Evolutionary conservation across 2,329 filamentous ascomycete genomes (phyloP), one percentile per base, ranked within the genome.

Genomic region (Septoria petroselini): DNA sequence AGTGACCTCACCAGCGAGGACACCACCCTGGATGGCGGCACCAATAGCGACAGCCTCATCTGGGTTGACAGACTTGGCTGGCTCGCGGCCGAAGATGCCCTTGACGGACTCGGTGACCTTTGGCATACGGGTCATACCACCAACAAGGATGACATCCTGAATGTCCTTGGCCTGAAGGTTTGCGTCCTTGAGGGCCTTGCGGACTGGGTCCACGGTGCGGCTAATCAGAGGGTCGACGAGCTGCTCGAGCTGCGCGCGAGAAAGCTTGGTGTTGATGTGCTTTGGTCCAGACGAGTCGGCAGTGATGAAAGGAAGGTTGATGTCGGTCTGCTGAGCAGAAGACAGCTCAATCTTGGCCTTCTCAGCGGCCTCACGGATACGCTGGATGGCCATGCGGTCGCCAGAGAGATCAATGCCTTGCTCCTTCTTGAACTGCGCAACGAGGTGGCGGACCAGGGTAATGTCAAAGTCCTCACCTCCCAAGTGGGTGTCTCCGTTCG

Each of bases 301-400:
- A 71, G 91, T 95, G 76, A 97, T 96, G 83, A 97, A 97, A 61
- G 91, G 91, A 69, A 97, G 83, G 81, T 95, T 95, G 77, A 97
- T 96, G 68, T 96, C 91, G 62, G 91, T 97, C 74, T 95, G 88
- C 62, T 91, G 82, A 51, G 91, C 91, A 27, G 91, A 96, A 9
- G 91, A 97, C 62, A 97, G 80, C 78, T 96, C 91, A 67, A 96
- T 96, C 88, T 97, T 97, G 70, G 91, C 91, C 84, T 96, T 96
- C 82, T 97, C 91, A 63, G 91, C 90, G 63, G 91, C 91, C 79
- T 96, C 91, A 76, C 91, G 91, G 72, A 97, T 96, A 83, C 91
- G 86, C 82, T 96, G 91, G 69, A 97, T 95, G 64, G 91, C 91
- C 91, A 96, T 96, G 72, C 91, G 90, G 78, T 97, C 91, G 68